Conservation (phyloP, 139 green algal genomes). For the Microglena sp. region DNA sequence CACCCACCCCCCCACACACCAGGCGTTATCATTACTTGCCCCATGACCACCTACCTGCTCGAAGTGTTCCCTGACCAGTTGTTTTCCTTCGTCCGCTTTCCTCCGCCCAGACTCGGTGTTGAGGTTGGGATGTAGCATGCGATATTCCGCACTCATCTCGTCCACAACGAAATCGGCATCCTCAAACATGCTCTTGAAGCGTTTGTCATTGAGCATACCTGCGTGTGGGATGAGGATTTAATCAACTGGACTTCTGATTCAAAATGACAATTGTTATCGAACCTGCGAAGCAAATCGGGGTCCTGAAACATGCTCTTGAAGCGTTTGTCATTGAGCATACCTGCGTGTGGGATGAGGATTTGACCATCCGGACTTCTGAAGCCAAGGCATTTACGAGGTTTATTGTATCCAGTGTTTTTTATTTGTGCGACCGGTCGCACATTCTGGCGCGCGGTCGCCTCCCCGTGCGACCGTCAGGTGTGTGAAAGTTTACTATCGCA, state of each 20-base stretch:
- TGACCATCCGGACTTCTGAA: too few relatives aligned
- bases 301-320: too few relatives aligned
- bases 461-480: too few relatives aligned
- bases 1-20: background rate
- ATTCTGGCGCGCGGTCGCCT: too few relatives aligned
- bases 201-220: too few relatives aligned
- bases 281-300: conserved; percentile 2
- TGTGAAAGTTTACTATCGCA: too few relatives aligned
- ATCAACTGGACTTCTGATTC: background rate
- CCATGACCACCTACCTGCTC: background rate
- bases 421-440: too few relatives aligned
- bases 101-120: conserved; percentile 8
- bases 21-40: conserved; percentile 16
- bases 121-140: conserved; percentile 79
- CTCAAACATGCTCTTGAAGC: conserved; percentile 69
- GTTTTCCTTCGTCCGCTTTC: conserved; percentile 10
- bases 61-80: conserved; percentile 62
- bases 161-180: conserved; percentile 77
- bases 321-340: too few relatives aligned
- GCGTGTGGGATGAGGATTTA: background rate
- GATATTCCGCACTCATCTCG: conserved; percentile 68
- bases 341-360: too few relatives aligned
- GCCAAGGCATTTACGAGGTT: too few relatives aligned
- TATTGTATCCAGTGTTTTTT: too few relatives aligned
- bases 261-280: conserved; percentile 19